Evolutionary conservation across 371 early-diverging fungal genomes (phyloP), one percentile per base, ranked within the genome.

Genomic region (Caulochytrium protostelioides): DNA sequence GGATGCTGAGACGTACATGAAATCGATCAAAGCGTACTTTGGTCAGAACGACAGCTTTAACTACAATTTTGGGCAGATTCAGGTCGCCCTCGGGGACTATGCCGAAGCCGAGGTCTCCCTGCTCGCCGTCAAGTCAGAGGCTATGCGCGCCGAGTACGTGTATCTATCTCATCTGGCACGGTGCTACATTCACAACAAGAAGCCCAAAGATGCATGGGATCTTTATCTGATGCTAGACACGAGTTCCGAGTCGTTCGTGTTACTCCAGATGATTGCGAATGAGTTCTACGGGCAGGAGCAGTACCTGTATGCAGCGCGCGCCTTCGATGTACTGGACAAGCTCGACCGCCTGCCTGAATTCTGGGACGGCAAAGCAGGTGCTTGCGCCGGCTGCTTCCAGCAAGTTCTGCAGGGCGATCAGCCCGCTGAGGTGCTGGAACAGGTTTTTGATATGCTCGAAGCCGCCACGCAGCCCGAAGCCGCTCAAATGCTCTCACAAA

Each of bases 301-400:
- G 22, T 62, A 47, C 38, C 44, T 41, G 19, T 59, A 49, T 37
- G 34, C 67, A 0, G 62, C 64, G 1, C 64, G 64, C 35, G 67
- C 67, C 2, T 66, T 64, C 32, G 67, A 66, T 38, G 64, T 64
- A 10, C 42, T 66, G 2, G 64, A 64, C 30, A 34, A 62, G 6
- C 46, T 66, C 5, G 67, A 66, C 41, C 65, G 64, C 10, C 57
- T 40, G 20, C 57, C 62, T 6, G 67, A 64, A 34, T 59, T 59
- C 44, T 66, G 67, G 67, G 64, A 66, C 32, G 67, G 67, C 25
- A 66, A 66, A 35, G 51, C 62, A 10, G 67, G 64, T 0, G 62
- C 64, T 1, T 66, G 67, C 37, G 46, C 64, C 9, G 67, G 67
- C 12, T 50, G 54, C 2, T 50, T 66, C 26, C 51, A 62, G 39